Conservation (phyloP, 1,284 basidiomycete genomes). For the Chondrostereum purpureum region DNA sequence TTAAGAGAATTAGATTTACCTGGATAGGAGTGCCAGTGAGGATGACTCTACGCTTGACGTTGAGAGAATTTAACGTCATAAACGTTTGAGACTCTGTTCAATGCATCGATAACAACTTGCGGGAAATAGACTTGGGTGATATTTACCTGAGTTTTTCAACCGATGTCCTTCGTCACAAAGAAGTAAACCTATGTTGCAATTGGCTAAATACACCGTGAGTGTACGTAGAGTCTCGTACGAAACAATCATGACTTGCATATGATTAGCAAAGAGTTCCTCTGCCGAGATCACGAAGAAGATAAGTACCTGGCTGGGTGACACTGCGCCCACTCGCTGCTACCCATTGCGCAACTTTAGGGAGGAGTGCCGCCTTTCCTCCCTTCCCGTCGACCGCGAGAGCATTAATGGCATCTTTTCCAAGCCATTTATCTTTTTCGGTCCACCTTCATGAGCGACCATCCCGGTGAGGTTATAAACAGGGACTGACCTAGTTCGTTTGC, state of each 20-base stretch:
- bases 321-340: slow-evolving; percentile 80
- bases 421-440: slow-evolving; percentile 97
- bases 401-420: slow-evolving; percentile 78
- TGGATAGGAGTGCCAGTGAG: slow-evolving; percentile 96
- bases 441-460: neutral
- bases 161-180: slow-evolving; percentile 97
- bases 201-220: slow-evolving; percentile 68
- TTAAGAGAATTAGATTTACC: slow-evolving; percentile 40
- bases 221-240: slow-evolving; percentile 97
- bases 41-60: slow-evolving; percentile 93
- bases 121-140: slow-evolving; percentile 9
- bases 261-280: no score
- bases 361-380: slow-evolving; percentile 75
- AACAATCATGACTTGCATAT: slow-evolving; percentile 99
- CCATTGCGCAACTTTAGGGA: slow-evolving; percentile 81
- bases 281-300: no score
- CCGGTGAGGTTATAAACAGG: neutral
- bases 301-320: slow-evolving; percentile 80
- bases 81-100: slow-evolving; percentile 90
- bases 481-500: slow-evolving; percentile 86
- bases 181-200: slow-evolving; percentile 82
- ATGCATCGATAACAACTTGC: neutral
- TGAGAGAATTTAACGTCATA: slow-evolving; percentile 76
- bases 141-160: slow-evolving; percentile 90
- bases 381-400: slow-evolving; percentile 88